phyloP scores from a whole-genome alignment of 169 alveolate species.

The Plasmodium cynomolgi region DNA sequence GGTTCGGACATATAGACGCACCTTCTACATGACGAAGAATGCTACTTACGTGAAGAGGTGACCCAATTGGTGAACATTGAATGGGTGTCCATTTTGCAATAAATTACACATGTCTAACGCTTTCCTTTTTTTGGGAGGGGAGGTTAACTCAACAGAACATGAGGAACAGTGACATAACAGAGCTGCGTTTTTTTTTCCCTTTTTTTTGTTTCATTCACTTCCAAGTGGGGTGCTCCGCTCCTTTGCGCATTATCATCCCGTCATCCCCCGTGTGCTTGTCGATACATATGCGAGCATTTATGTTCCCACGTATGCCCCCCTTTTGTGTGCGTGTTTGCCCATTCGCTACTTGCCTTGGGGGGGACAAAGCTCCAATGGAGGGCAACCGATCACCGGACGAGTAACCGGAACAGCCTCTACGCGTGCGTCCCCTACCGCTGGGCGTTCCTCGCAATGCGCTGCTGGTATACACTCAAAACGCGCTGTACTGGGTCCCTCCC shows the following conservation, averaged over 20 bases:
- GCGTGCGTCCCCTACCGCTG: neutral
- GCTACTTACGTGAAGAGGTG: neutral
- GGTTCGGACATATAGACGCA: neutral
- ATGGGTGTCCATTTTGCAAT: neutral
- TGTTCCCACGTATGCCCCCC: neutral
- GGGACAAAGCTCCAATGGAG: neutral
- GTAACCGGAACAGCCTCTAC: neutral
- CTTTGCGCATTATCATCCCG: neutral
- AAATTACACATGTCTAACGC: constrained; percentile 23
- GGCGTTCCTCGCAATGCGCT: neutral
- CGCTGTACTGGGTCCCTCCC: neutral
- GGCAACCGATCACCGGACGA: neutral
- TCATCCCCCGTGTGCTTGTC: neutral
- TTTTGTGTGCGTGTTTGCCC: neutral
- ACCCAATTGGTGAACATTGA: neutral
- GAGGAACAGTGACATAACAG: neutral
- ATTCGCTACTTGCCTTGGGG: neutral
- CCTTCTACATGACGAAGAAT: neutral
- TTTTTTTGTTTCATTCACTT: neutral
- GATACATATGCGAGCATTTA: neutral
- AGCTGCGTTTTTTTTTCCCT: neutral
- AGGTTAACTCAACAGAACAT: neutral
- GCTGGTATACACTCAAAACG: neutral
- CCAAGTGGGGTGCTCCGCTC: neutral
- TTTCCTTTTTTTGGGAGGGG: neutral